phyloP scores from a whole-genome alignment of 768 basidiomycete species.

The Russula sp. region DNA sequence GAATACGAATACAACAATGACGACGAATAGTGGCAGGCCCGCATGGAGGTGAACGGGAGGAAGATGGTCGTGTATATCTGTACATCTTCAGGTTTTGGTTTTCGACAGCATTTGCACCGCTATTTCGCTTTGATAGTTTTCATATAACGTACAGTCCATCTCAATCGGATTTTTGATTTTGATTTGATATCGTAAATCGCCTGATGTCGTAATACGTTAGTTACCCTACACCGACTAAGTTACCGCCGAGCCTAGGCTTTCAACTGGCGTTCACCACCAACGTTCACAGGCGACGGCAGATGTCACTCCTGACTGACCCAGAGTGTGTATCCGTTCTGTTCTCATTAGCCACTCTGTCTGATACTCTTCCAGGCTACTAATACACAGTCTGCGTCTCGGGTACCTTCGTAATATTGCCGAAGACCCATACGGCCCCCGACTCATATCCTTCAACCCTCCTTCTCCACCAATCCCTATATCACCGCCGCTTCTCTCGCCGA shows the following conservation, averaged over 20 bases:
- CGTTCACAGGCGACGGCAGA: constrained; percentile 1
- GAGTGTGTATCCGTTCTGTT: constrained; percentile 19
- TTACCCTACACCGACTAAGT: too few species aligned
- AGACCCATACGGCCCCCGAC: constrained; percentile 77
- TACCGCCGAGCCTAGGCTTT: too few species aligned
- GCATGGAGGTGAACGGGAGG: constrained; percentile 28
- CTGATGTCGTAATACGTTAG: too few species aligned
- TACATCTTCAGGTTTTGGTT: neutral
- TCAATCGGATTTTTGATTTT: neutral
- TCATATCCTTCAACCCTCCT: constrained; percentile 80
- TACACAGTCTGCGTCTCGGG: constrained; percentile 80
- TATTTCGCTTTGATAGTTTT: constrained; percentile 7
- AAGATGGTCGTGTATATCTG: neutral
- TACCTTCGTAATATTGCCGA: constrained; percentile 88
- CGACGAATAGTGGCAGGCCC: constrained; percentile 19
- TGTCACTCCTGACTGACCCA: constrained; percentile 31
- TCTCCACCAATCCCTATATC: constrained; percentile 81
- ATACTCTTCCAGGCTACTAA: constrained; percentile 53
- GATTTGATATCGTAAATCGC: neutral
- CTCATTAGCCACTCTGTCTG: too few species aligned
- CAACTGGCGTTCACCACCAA: neutral
- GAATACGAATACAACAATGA: neutral
- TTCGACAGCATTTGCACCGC: neutral
- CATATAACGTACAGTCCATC: neutral
- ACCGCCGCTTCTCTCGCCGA: constrained; percentile 78